Base-by-base conservation (phyloP, 2,329 filamentous ascomycete genomes). In the Phoma herbarum region DNA sequence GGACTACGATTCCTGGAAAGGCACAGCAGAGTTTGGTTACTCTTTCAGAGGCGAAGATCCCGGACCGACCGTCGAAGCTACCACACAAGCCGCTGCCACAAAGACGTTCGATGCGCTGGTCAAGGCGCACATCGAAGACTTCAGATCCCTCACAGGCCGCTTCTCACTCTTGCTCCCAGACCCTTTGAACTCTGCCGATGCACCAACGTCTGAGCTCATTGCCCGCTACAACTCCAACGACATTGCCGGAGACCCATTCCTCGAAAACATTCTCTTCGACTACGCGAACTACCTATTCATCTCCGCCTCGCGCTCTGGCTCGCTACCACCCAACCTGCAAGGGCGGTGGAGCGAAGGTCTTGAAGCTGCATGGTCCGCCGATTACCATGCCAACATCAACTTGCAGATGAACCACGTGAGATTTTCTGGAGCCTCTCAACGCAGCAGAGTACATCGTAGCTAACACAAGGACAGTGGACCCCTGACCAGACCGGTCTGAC, bases 361-460 rank as follows among this genome's bases (percentile, higher is more conserved):
- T 2, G 63, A 64, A 0, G 75, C 79, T 4, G 79, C 81, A 0
- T 86, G 85, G 85, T 79, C 80, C 12, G 81, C 77, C 2, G 84
- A 87, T 63, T 87, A 86, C 55, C 84, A 86, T 51, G 77, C 81
- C 37, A 84, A 87, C 60, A 86, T 88, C 65, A 87, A 87, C 56
- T 56, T 87, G 0, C 83, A 88, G 62, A 87, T 87, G 85, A 87
- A 87, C 58, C 81, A 87, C 63, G 37, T 41, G 7, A 23, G 37
- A 6, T 9, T 5, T 41, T 22, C 18, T 11, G 16, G 11, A 14
- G 20, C 20, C 7, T 23, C 11, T 14, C 6, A 20, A 41, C 11
- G 37, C 11, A 41, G 11, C n/a, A 39, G 18, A 4, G 11, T 10
- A 16, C n/a, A 20, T 39, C 20, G 18, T 23, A 23, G 37, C 37